These are phyloP conservation scores for Silene vulgaris DNA, from an alignment of 179 eudicot genomes.

Conservation along the genomic window DNA sequence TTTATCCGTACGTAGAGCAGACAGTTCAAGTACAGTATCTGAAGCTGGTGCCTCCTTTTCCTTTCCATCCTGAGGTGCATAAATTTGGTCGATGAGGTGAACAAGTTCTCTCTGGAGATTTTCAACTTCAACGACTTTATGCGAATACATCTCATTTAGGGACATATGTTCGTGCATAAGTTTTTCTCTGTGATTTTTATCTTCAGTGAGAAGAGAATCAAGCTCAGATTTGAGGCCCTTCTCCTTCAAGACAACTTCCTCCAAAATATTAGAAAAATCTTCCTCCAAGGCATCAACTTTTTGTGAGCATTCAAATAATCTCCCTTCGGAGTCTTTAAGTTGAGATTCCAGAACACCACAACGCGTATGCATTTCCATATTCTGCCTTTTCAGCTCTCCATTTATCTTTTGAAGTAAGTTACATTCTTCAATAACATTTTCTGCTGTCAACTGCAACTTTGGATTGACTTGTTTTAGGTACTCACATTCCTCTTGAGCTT, in stretches of 20 bases:
- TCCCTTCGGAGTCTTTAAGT: constrained; percentile 42
- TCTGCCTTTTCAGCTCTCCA: constrained; percentile 53
- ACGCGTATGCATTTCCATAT: constrained; percentile 40
- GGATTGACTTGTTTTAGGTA: constrained; percentile 50
- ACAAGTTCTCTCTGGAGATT: constrained; percentile 60
- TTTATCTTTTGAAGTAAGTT: constrained; percentile 49
- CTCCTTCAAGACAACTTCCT: constrained; percentile 56
- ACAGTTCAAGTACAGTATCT: constrained; percentile 42
- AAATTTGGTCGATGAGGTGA: constrained; percentile 52
- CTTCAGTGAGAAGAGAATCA: constrained; percentile 52
- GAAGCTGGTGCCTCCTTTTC: constrained; percentile 38
- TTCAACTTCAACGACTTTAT: constrained; percentile 58
- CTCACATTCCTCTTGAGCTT: constrained; percentile 63
- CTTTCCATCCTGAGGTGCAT: constrained; percentile 34
- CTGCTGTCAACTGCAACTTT: constrained; percentile 48
- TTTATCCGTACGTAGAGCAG: constrained; percentile 50
- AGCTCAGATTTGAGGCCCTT: constrained; percentile 51
- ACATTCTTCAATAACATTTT: constrained; percentile 50
- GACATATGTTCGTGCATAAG: constrained; percentile 41
- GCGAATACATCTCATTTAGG: constrained; percentile 40
- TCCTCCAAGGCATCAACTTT: constrained; percentile 55
- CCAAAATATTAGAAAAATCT: constrained; percentile 43
- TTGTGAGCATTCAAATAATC: constrained; percentile 38
- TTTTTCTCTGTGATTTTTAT: constrained; percentile 48
- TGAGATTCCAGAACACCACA: constrained; percentile 45